Evolutionary conservation across 2,329 filamentous ascomycete genomes (phyloP), one percentile per base, ranked within the genome.

Genomic region (Clonostachys sp.): DNA sequence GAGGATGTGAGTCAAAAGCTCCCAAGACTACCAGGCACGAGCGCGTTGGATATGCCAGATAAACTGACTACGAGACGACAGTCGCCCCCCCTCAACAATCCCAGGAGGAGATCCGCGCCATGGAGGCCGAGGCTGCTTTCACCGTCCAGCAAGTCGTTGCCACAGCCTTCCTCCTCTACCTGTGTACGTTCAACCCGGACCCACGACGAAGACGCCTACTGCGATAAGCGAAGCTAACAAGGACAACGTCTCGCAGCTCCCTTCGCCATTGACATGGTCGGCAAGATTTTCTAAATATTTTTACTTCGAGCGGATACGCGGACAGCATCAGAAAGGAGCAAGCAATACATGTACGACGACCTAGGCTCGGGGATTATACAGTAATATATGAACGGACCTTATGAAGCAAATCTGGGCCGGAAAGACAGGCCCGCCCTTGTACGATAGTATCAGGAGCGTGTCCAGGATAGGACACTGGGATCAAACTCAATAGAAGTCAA

Each of bases 41-140:
- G 18, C 18, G 30, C 24, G 24, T 30, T 30, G 9, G 24, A 30
- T 10, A 30, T 46, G 5, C 14, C 18, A 39, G n/a, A 38, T 33
- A 42, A 14, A 34, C 41, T 39, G 13, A 16, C 18, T 43, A 34
- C 12, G 7, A 18, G 17, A 12, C 34, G 44, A 34, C 61, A 86
- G 82, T 82, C 73, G 82, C 77, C 56, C 78, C 87, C 70, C 85
- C 86, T 63, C 83, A 83, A 65, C 78, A 83, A 59, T 82, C 82
- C 50, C 72, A 80, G 50, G 83, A 85, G 66, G 86, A 91, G 77
- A 78, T 91, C 63, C 77, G 77, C 61, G 73, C 75, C 60, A 77
- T 84, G 64, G 87, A 91, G 74, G 73, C 74, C 50, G 79, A 86
- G 64, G 87, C 88, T 45, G 73, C 72, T 59, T 74, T 77, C 56